Conservation (phyloP, 164 flowering plant genomes). For the Piper longum region DNA sequence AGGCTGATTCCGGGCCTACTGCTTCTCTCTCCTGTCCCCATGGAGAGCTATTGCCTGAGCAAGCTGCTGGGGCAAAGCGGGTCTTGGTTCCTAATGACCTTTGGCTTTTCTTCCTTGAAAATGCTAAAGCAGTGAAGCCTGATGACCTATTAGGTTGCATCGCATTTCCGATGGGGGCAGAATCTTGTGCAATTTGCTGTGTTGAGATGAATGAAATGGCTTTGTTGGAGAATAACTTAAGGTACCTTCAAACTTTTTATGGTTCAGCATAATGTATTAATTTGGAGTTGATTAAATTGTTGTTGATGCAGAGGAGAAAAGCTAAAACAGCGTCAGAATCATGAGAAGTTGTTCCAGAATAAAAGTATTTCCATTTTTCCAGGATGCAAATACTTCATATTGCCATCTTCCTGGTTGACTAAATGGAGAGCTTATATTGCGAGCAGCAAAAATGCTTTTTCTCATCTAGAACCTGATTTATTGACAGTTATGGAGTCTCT, state of each 20-base stretch:
- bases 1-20: constrained; percentile 88
- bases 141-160: constrained; percentile 49
- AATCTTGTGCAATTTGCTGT: constrained; percentile 51
- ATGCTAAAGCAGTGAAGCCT: constrained; percentile 50
- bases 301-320: constrained; percentile 52
- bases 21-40: constrained; percentile 73
- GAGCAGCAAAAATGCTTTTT: constrained; percentile 48
- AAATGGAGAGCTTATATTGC: constrained; percentile 67
- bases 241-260: constrained; percentile 25
- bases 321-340: constrained; percentile 71
- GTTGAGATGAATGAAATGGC: constrained; percentile 63
- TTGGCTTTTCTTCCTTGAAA: constrained; percentile 68
- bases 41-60: constrained; percentile 73
- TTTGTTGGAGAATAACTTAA: constrained; percentile 48
- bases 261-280: background rate
- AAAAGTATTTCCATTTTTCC: constrained; percentile 47
- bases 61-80: constrained; percentile 79
- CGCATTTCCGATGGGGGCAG: constrained; percentile 47
- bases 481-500: constrained; percentile 37
- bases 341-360: constrained; percentile 65
- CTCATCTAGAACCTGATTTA: constrained; percentile 54
- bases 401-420: constrained; percentile 80
- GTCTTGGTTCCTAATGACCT: constrained; percentile 69
- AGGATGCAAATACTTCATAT: constrained; percentile 50
- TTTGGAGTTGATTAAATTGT: constrained; percentile 15